Evolutionary conservation across 805 yeast genomes (phyloP).

Genomic region (Tetrapisispora pingtungensis): DNA sequence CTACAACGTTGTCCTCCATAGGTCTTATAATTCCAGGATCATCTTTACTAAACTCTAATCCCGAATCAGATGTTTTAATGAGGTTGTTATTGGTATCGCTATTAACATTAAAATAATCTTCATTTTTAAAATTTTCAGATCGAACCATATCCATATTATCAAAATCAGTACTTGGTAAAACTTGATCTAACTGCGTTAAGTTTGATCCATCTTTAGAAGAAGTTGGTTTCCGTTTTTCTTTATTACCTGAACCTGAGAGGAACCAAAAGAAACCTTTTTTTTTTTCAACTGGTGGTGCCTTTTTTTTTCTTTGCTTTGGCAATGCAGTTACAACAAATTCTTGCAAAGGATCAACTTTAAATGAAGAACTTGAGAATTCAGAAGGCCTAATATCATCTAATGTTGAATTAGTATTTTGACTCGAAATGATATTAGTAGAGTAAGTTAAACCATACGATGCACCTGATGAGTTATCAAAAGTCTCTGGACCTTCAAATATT

Average conservation of each 20-base stretch:
- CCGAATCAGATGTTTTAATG: too few species aligned
- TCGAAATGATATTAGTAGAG: not conserved
- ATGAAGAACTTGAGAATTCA: constrained; percentile 6
- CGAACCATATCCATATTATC: too few species aligned
- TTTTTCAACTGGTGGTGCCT: constrained; percentile 8
- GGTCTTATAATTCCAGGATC: too few species aligned
- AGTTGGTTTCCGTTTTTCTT: not conserved
- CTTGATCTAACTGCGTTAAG: not conserved
- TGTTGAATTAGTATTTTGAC: not conserved
- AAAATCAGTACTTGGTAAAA: not conserved
- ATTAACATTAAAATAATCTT: too few species aligned
- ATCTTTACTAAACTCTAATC: too few species aligned
- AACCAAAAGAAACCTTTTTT: constrained; percentile 21
- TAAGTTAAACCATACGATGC: not conserved
- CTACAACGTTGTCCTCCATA: too few species aligned
- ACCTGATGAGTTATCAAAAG: not conserved
- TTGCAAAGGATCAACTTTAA: constrained; percentile 26
- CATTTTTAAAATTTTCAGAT: too few species aligned
- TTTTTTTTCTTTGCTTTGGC: constrained; percentile 16
- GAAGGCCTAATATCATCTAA: not conserved
- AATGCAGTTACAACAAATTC: constrained; percentile 21
- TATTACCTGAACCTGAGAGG: constrained; percentile 1
- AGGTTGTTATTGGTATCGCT: too few species aligned
- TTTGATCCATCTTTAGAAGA: not conserved
- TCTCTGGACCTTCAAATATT: not conserved